A percentile compares a stretch with the other conserved stretches of the same genome.
Evolutionary conservation across 179 eudicot species (phyloP).

Genomic region (Spinacia oleracea): DNA sequence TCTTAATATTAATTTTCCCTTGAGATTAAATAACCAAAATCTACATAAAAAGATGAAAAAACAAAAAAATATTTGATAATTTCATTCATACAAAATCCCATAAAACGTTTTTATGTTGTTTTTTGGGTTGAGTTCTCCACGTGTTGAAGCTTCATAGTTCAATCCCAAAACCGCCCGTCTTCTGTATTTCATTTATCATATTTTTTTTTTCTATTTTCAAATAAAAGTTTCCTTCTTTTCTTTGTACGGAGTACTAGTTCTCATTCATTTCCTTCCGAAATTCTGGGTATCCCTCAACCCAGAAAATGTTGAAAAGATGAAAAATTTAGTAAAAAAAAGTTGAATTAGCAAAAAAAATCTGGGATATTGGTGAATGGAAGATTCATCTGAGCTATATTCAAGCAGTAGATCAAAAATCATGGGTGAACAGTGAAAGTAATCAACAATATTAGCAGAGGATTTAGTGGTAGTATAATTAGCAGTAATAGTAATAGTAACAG

Average conservation of each 20-base stretch:
- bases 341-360: conserved; percentile 6
- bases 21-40: not conserved
- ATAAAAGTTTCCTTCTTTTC: too few relatives aligned
- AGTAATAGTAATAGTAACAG: not conserved
- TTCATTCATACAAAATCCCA: conserved; percentile 24
- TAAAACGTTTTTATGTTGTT: conserved; percentile 26
- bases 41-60: not conserved
- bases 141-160: conserved; percentile 25
- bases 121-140: conserved; percentile 19
- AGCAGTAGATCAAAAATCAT: conserved; percentile 21
- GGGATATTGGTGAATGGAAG: conserved; percentile 27
- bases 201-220: too few relatives aligned
- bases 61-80: not conserved
- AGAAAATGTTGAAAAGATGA: conserved; percentile 21
- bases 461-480: not conserved
- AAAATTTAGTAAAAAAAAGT: conserved; percentile 15
- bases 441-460: conserved; percentile 14
- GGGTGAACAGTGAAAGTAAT: conserved; percentile 27
- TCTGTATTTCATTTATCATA: not conserved
- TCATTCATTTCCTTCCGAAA: conserved; percentile 21
- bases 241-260: too few relatives aligned
- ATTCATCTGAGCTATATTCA: conserved; percentile 30
- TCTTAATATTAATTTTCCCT: conserved; percentile 26
- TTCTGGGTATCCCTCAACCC: not conserved
- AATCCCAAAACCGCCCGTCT: conserved; percentile 8